phyloP scores from a whole-genome alignment of 2,329 filamentous ascomycete species.

The Aquanectria penicillioides region DNA sequence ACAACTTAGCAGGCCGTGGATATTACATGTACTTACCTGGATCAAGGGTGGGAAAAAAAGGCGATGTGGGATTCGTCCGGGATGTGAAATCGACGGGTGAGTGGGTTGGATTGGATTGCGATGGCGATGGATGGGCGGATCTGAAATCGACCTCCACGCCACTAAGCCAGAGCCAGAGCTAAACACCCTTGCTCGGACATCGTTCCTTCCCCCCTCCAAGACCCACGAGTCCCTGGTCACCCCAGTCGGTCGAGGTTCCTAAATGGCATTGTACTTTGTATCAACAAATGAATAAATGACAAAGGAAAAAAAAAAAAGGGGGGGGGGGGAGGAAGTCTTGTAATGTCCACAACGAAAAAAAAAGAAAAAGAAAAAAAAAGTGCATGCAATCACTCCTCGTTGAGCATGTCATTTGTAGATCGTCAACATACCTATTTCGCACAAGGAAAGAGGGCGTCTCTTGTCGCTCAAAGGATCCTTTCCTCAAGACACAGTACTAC shows the following conservation, averaged over 20 bases:
- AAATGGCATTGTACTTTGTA: constrained; percentile 10
- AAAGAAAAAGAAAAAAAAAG: no score
- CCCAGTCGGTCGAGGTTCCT: constrained; percentile 2
- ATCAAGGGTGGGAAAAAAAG: constrained; percentile 16
- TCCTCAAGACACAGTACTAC: constrained; percentile 7
- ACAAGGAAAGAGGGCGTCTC: not conserved
- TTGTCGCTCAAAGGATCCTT: constrained; percentile 1
- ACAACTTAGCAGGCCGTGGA: no score
- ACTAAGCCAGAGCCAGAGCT: constrained; percentile 17
- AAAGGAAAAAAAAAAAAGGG: constrained; percentile 3
- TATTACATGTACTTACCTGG: constrained; percentile 11
- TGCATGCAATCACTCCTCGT: no score
- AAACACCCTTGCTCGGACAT: constrained; percentile 24
- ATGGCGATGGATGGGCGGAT: constrained; percentile 33
- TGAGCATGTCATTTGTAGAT: not conserved
- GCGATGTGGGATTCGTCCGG: constrained; percentile 19
- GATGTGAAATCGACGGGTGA: constrained; percentile 35
- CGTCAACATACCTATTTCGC: not conserved
- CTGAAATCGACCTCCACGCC: constrained; percentile 39
- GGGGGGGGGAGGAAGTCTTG: not conserved
- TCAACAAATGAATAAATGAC: constrained; percentile 1
- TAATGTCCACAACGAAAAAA: not conserved
- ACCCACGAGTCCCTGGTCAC: no score
- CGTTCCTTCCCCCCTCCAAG: constrained; percentile 8
- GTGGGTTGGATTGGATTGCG: constrained; percentile 22